Evolutionary conservation across 371 early-diverging fungal genomes (phyloP).

Genomic region (Actinomucor elegans): DNA sequence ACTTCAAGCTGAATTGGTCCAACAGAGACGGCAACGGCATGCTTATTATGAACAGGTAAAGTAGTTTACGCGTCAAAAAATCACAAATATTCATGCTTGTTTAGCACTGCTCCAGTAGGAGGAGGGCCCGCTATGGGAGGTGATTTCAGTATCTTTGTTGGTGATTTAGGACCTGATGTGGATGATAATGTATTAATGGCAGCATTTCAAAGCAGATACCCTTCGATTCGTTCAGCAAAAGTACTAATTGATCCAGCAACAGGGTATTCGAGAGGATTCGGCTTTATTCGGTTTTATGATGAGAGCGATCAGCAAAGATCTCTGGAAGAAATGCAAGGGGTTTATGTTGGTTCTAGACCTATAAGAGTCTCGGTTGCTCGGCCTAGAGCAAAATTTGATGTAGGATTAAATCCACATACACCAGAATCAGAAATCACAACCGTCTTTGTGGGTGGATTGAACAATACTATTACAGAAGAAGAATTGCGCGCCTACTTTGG

Average conservation of each 20-base stretch:
- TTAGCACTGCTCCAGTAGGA: background rate
- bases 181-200: conserved; percentile 62
- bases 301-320: conserved; percentile 75
- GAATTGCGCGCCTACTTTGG: conserved; percentile 27
- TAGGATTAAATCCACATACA: conserved; percentile 19
- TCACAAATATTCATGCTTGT: no score
- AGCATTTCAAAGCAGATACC: conserved; percentile 62
- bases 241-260: conserved; percentile 80
- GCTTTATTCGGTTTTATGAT: conserved; percentile 80
- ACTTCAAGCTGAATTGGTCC: conserved; percentile 90
- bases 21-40: conserved; percentile 55
- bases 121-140: conserved; percentile 15
- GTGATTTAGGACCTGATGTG: conserved; percentile 75
- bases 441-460: conserved; percentile 58
- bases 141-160: conserved; percentile 79
- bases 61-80: background rate
- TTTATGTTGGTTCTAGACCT: conserved; percentile 70
- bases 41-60: conserved; percentile 4
- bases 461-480: conserved; percentile 30
- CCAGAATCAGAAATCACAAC: conserved; percentile 83
- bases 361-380: conserved; percentile 87
- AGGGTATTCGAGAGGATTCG: conserved; percentile 76
- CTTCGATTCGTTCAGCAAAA: conserved; percentile 76
- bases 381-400: conserved; percentile 61
- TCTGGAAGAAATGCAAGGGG: conserved; percentile 79